Evolutionary conservation across 2,329 filamentous ascomycete species (phyloP), one percentile per base, ranked within the genome.

Genomic region (Xylariales sp.): DNA sequence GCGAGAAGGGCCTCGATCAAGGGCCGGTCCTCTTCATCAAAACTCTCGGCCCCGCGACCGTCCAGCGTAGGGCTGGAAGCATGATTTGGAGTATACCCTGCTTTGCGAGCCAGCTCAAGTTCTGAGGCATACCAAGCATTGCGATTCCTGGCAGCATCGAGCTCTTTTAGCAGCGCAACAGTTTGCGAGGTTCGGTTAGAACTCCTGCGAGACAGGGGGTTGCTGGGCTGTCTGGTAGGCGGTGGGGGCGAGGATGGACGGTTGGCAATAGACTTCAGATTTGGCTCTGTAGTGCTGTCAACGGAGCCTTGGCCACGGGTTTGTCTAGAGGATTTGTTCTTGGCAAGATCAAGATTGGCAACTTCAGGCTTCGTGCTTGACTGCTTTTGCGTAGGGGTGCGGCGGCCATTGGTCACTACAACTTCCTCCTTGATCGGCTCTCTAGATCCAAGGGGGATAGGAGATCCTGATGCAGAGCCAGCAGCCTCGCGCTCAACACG

Each of bases 51-150:
- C 1, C 76, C 74, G 43, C 85, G 81, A 48, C 85, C 81, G 46
- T 97, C 91, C 17, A 95, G 69, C 1, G 81, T 72, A 12, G 88
- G 81, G 53, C 78, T 86, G 18, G 80, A 75, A 1, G 81, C 80
- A 3, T 80, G 69, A 45, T 78, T 88, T 13, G 87, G 77, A 6
- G 80, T 74, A 54, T 97, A 98, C 5, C 93, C 93, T 28, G 88
- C 80, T 62, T 95, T 95, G 34, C 86, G 81, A 6, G 93, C 94
- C 46, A 98, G 70, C 41, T 95, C 88, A 31, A 98, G 71, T 62
- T 98, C 93, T 0, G 91, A 96, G 6, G 89, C 88, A 61, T 95
- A 96, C 93, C 93, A 98, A 1, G 91, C 91, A 62, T 95, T 97
- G 36, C 86, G 80, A 54, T 85, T 93, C 53, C 88, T 87, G 4